Evolutionary conservation across 2,329 filamentous ascomycete species (phyloP), one percentile per base, ranked within the genome.

Genomic region (Exophiala sp.): DNA sequence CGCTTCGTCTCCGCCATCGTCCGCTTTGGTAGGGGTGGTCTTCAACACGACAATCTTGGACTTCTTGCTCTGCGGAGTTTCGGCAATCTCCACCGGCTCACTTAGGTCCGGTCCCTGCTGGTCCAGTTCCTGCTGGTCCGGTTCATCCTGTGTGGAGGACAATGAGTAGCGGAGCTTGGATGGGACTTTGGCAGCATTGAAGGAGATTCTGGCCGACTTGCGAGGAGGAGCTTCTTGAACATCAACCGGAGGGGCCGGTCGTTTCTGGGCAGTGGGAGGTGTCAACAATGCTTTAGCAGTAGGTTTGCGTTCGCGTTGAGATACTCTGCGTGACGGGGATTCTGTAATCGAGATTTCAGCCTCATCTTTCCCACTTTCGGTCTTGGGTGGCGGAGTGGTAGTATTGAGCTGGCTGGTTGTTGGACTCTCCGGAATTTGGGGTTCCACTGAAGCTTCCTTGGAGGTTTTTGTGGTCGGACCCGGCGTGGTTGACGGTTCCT

Each of bases 101-200:
- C 6, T 18, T 23, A 21, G 37, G 22, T 43, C 45, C 14, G 16
- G 35, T 27, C 48, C 40, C 40, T 40, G 23, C 16, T 40, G 22
- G n/a, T n/a, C n/a, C n/a, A n/a, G n/a, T n/a, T n/a, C n/a, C n/a
- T n/a, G n/a, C n/a, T 27, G 37, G 22, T 43, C 45, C 14, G 16
- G 35, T 27, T 50, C 40, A 40, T 40, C 24, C 16, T 40, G 22
- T 18, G 44, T 24, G 19, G 47, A 43, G 8, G 49, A 46, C 13
- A 55, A 9, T 2, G 52, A 55, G 35, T 51, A 53, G 23, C 52
- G 49, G 10, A 52, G 50, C 41, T 53, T 58, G 16, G 52, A 55
- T 18, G 50, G 55, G 16, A 53, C 43, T 32, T 35, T 53, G 19
- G 52, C 49, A 14, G 39, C 49, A n/a, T 43, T 35, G 29, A 43